Conservation (phyloP, 2,329 filamentous ascomycete genomes). For the Anthostomella pinea region DNA sequence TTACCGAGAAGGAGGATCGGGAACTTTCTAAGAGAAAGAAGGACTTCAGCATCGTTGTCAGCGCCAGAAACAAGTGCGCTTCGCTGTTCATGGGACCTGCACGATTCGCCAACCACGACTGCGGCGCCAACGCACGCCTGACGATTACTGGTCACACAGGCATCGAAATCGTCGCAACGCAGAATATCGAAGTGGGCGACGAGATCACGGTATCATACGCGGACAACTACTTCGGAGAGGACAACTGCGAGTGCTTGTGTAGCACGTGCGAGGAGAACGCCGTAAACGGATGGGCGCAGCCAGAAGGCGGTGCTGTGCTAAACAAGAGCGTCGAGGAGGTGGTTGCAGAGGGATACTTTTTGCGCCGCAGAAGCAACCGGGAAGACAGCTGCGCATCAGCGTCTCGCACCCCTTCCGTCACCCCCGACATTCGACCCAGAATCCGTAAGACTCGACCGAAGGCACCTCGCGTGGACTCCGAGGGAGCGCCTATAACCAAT, state of each 20-base stretch:
- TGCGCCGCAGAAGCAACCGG: slow-evolving; percentile 53
- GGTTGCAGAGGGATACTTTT: slow-evolving; percentile 48
- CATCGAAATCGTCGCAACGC: slow-evolving; percentile 84
- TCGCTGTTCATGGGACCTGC: slow-evolving; percentile 94
- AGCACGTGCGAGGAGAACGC: slow-evolving; percentile 74
- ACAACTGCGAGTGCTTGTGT: slow-evolving; percentile 94
- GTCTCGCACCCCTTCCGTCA: slow-evolving; percentile 57
- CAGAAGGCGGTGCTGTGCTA: slow-evolving; percentile 44
- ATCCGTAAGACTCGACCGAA: slow-evolving; percentile 42
- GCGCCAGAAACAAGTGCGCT: slow-evolving; percentile 83
- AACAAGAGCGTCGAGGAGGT: slow-evolving; percentile 55
- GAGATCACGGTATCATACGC: slow-evolving; percentile 97
- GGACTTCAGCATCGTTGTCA: slow-evolving; percentile 96
- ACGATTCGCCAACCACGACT: slow-evolving; percentile 96
- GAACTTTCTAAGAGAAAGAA: slow-evolving; percentile 77
- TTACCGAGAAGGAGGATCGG: slow-evolving; percentile 87
- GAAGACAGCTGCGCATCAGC: slow-evolving; percentile 48
- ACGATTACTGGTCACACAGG: slow-evolving; percentile 80
- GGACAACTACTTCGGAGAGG: slow-evolving; percentile 90
- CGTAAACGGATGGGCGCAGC: slow-evolving; percentile 78
- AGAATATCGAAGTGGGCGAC: slow-evolving; percentile 80
- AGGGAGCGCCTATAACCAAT: slow-evolving; percentile 35
- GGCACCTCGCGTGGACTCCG: slow-evolving; percentile 31
- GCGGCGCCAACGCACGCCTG: slow-evolving; percentile 84
- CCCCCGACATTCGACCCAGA: slow-evolving; percentile 53